Evolutionary conservation across 805 yeast species (phyloP), one percentile per base, ranked within the genome.

Genomic region (Sugiyamaella floridensis): DNA sequence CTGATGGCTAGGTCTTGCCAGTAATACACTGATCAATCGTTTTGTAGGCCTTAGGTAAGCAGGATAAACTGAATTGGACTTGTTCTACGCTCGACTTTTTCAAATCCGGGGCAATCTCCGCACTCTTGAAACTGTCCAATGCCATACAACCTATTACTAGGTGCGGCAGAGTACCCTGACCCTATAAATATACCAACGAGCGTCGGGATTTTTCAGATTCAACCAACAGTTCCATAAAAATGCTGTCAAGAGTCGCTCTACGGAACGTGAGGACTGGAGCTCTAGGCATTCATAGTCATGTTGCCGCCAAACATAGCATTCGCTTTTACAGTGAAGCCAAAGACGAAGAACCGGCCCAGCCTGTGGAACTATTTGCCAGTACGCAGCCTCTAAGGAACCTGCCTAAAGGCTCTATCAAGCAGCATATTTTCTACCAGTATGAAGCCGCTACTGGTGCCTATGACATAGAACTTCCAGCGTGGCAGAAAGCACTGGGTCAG

Each of bases 401-500:
- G 37, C 37, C 37, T 14, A 47, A 54, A 42, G 69, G 66, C 7
- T 57, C 58, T 51, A 55, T 66, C 37, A 58, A 62, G 47, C 57
- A 61, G 41, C 61, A 58, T 45, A 60, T 66, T 22, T 51, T 66
- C 22, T 54, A 63, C 26, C 67, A 63, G 53, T 65, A 65, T 55
- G 59, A 60, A 18, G 20, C 11, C 50, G 60, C 59, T 37, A 63
- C 58, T 43, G 60, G 58, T 26, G 64, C 61, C 37, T 49, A 55
- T 18, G 45, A 45, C 15, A 53, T 53, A 2, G 45, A 55, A 37
- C 51, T 57, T 2, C 54, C 60, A 14, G 40, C 18, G n/a, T 68
- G 71, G 71, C 64, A 67, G 57, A 57, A 56, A 45, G 12, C 56
- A 29, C 56, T 67, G 9, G 71, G 71, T 14, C 65, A 67, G 50